A percentile compares a stretch with the other conserved stretches of the same genome.
Evolutionary conservation across 371 early-diverging fungal genomes (phyloP).

Genomic region (Chytridium lagenaria): DNA sequence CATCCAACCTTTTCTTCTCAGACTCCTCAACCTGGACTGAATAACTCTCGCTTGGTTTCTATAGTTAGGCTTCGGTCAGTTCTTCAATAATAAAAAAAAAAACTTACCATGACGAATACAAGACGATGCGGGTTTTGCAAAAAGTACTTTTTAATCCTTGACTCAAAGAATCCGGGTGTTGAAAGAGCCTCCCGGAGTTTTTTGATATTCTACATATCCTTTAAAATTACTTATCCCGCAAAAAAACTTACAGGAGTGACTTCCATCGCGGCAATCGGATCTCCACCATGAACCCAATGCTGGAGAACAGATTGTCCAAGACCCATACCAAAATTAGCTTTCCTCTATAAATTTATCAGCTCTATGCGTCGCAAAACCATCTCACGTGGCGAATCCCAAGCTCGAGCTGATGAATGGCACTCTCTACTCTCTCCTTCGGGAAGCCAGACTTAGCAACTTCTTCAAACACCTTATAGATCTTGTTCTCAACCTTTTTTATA

Average conservation of each 20-base stretch:
- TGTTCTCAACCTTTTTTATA: constrained; percentile 65
- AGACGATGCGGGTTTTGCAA: constrained; percentile 79
- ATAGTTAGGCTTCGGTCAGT: not conserved
- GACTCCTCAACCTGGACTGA: constrained; percentile 58
- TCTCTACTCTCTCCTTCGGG: constrained; percentile 77
- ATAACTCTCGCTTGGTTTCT: constrained; percentile 73
- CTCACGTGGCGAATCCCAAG: constrained; percentile 86
- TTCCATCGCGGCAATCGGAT: constrained; percentile 85
- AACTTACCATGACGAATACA: constrained; percentile 71
- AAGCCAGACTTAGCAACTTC: constrained; percentile 77
- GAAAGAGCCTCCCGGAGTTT: constrained; percentile 69
- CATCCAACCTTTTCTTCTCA: constrained; percentile 70
- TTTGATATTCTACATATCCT: constrained; percentile 64
- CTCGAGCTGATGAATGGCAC: constrained; percentile 90
- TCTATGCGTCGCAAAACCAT: not conserved
- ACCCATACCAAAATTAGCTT: constrained; percentile 85
- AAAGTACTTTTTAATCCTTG: constrained; percentile 75
- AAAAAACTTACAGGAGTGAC: constrained; percentile 60
- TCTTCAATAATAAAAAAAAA: not conserved
- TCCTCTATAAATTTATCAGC: constrained; percentile 61
- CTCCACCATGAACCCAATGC: constrained; percentile 88
- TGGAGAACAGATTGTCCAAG: constrained; percentile 79
- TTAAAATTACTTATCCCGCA: not conserved
- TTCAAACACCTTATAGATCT: constrained; percentile 72
- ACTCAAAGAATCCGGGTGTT: constrained; percentile 73